phyloP scores from a whole-genome alignment of 345 rosid species.

The Camelina laxa region DNA sequence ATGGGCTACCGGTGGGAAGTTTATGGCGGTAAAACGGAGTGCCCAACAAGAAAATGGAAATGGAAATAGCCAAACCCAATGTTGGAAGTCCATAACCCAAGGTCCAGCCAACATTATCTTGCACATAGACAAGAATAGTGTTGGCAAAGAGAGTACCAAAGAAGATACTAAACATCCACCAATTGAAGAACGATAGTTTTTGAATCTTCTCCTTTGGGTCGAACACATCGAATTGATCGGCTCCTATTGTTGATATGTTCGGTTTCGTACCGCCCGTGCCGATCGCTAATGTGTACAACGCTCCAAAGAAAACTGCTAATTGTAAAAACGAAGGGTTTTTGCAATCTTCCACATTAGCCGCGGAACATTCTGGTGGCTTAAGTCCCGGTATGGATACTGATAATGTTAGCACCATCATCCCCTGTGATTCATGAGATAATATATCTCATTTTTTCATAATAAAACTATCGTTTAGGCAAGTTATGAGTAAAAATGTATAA shows the following conservation, averaged over 20 bases:
- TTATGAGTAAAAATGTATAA: too few relatives aligned
- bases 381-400: slow-evolving; percentile 69
- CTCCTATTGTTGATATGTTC: slow-evolving; percentile 89
- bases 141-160: slow-evolving; percentile 86
- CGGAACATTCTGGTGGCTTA: slow-evolving; percentile 65
- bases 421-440: slow-evolving; percentile 49
- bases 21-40: slow-evolving; percentile 77
- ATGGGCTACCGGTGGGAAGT: slow-evolving; percentile 74
- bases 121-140: slow-evolving; percentile 79
- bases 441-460: too few relatives aligned
- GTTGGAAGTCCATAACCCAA: slow-evolving; percentile 85
- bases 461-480: too few relatives aligned
- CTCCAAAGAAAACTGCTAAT: slow-evolving; percentile 67
- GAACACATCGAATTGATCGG: slow-evolving; percentile 90
- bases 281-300: slow-evolving; percentile 70
- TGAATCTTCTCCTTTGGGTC: slow-evolving; percentile 74
- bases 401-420: slow-evolving; percentile 73
- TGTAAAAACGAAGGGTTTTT: slow-evolving; percentile 63
- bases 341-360: slow-evolving; percentile 48
- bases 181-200: slow-evolving; percentile 93
- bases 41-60: slow-evolving; percentile 64
- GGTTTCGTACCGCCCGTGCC: slow-evolving; percentile 97
- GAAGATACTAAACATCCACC: slow-evolving; percentile 98
- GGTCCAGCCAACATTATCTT: slow-evolving; percentile 90
- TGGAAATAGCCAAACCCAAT: slow-evolving; percentile 64